Percentiles rank a stretch among this genome's conserved stretches.
Conservation (phyloP, 768 basidiomycete species). For the Suillus subalutaceus region DNA sequence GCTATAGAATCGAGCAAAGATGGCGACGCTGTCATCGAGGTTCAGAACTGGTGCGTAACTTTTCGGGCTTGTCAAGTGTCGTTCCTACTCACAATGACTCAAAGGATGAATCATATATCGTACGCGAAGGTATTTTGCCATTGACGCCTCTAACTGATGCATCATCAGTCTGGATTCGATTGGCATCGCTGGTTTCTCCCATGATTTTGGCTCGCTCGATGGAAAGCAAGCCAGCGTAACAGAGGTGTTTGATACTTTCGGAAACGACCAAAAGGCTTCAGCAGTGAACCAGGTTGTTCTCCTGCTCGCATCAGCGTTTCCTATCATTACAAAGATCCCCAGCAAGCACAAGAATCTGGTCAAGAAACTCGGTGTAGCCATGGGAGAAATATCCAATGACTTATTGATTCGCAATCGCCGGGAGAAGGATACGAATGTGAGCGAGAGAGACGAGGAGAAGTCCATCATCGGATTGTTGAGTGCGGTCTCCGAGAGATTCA, state of each 20-base stretch:
- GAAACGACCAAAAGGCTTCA: slow-evolving; percentile 18
- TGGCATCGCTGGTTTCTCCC: too few species aligned
- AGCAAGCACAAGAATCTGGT: slow-evolving; percentile 37
- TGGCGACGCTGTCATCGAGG: slow-evolving; percentile 44
- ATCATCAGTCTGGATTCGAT: too few species aligned
- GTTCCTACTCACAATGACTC: not conserved
- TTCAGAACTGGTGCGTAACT: slow-evolving; percentile 45
- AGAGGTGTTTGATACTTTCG: slow-evolving; percentile 28
- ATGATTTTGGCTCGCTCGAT: too few species aligned
- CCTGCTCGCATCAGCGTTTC: slow-evolving; percentile 41
- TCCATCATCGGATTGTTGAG: slow-evolving; percentile 31
- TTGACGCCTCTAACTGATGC: too few species aligned
- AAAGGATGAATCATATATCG: slow-evolving; percentile 51
- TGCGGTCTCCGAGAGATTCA: slow-evolving; percentile 24
- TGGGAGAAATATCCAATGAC: slow-evolving; percentile 43
- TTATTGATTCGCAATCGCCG: slow-evolving; percentile 40
- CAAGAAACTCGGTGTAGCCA: slow-evolving; percentile 34
- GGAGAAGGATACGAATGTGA: slow-evolving; percentile 30
- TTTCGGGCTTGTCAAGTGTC: not conserved
- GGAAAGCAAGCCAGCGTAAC: too few species aligned
- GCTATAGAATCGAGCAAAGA: slow-evolving; percentile 24
- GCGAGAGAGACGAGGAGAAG: slow-evolving; percentile 25
- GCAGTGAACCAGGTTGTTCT: slow-evolving; percentile 32
- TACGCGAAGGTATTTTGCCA: slow-evolving; percentile 17
- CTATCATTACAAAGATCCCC: slow-evolving; percentile 39